Percentiles rank a stretch among this genome's conserved stretches.
phyloP scores from a whole-genome alignment of 352 stramenopile species.

The Phytophthora capsici region DNA sequence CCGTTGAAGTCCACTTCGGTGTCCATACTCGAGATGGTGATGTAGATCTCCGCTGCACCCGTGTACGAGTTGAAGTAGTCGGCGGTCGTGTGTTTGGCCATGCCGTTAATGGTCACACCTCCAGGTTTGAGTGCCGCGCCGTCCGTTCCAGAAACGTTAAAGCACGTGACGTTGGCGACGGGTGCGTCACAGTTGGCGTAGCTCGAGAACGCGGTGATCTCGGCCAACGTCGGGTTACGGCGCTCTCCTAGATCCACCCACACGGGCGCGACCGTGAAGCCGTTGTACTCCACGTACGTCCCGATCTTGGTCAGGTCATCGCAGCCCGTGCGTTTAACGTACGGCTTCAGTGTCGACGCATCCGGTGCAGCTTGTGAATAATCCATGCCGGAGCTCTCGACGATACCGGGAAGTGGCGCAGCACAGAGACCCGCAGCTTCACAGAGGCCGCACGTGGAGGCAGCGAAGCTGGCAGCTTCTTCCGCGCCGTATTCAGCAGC shows the following conservation, averaged over 20 bases:
- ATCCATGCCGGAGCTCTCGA: slow-evolving; percentile 65
- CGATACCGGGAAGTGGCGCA: slow-evolving; percentile 58
- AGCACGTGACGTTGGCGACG: slow-evolving; percentile 62
- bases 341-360: slow-evolving; percentile 43
- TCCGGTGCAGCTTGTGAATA: slow-evolving; percentile 48
- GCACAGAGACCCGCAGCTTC: slow-evolving; percentile 59
- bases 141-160: slow-evolving; percentile 54
- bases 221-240: slow-evolving; percentile 65
- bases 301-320: slow-evolving; percentile 63
- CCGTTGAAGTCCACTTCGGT: slow-evolving; percentile 49
- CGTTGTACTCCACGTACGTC: slow-evolving; percentile 73
- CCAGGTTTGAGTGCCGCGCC: slow-evolving; percentile 46
- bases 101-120: slow-evolving; percentile 54
- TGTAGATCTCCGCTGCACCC: slow-evolving; percentile 46
- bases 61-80: slow-evolving; percentile 48
- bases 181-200: slow-evolving; percentile 64
- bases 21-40: slow-evolving; percentile 51
- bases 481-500: slow-evolving; percentile 41
- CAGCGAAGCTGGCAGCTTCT: slow-evolving; percentile 43
- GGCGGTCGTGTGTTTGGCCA: slow-evolving; percentile 42
- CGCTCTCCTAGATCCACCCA: slow-evolving; percentile 59
- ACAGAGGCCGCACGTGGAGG: slow-evolving; percentile 54
- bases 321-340: slow-evolving; percentile 72
- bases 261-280: slow-evolving; percentile 46
- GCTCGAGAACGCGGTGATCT: slow-evolving; percentile 55